Evolutionary conservation across 106 monocot genomes (phyloP), one percentile per base, ranked within the genome.

Genomic region (Dactylorhiza incarnata): DNA sequence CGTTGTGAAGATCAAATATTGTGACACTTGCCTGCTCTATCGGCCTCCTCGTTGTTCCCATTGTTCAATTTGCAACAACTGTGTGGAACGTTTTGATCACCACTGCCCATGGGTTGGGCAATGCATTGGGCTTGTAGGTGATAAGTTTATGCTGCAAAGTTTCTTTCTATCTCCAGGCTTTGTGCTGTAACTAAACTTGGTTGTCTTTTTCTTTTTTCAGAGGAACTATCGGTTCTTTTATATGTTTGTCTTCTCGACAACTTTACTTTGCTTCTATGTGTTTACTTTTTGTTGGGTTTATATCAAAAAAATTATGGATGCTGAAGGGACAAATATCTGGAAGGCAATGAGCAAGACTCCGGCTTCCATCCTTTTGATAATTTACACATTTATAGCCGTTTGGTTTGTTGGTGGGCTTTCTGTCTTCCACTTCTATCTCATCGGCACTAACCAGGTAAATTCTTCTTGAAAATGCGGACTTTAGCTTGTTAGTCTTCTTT

Each of bases 91-190:
- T 68, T 88, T 88, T 49, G 91, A 92, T 59, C 91, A 92, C 69
- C 91, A 92, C 71, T 92, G 91, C 48, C 91, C 88, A 10, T 92
- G 91, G 91, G 91, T 92, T 80, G 91, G 91, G 10, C 89, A 85
- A 77, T 92, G 85, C 82, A 85, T 89, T 46, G 89, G 89, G 11
- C 82, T 86, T 78, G 91, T 92, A 81, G 87, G 89, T 79, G 73
- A 22, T 49, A 45, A 46, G 69, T 69, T 69, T 69, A 11, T 46
- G 12, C 51, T 14, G 51, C 9, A 52, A 52, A 4, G 12, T 65
- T 12, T 26, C 13, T 65, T 24, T 65, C 12, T 29, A 5, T 65
- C 29, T 65, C 3, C 3, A 1, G 11, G 29, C 24, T 65, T 65
- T 65, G 17, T 65, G 29, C 17, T 65, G 0, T 13, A 45, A 54